A percentile compares a stretch with the other conserved stretches of the same genome.
phyloP scores from a whole-genome alignment of 202 grass and related monocot genomes.

The Brachypodium distachyon region DNA sequence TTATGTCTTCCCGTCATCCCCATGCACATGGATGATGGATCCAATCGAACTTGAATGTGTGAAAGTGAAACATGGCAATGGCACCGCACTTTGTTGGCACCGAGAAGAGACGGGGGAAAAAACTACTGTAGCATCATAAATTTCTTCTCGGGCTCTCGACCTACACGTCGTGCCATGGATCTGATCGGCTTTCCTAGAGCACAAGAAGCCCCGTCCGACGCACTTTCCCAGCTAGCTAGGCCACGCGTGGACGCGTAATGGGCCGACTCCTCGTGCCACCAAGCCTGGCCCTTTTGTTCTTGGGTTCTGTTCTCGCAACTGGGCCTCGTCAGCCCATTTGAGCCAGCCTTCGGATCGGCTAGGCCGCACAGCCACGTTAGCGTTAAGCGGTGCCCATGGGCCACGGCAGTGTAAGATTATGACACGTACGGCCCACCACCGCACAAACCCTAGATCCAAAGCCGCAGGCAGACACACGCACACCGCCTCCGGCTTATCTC shows the following conservation, averaged over 20 bases:
- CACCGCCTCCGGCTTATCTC: background rate
- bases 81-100: too few species aligned
- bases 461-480: background rate
- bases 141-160: background rate
- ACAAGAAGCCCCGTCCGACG: too few species aligned
- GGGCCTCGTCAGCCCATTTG: too few species aligned
- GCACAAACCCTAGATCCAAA: constrained; percentile 21
- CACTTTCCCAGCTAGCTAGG: too few species aligned
- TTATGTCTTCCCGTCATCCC: too few species aligned
- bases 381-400: background rate
- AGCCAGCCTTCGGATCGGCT: background rate
- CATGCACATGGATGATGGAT: too few species aligned
- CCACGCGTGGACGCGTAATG: background rate
- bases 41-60: too few species aligned
- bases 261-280: background rate
- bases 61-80: too few species aligned
- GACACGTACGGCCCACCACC: background rate
- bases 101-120: too few species aligned
- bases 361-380: background rate
- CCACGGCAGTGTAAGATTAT: background rate
- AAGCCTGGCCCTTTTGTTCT: background rate
- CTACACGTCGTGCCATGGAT: background rate
- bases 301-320: background rate
- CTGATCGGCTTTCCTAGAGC: background rate
- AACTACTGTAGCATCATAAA: background rate